Conservation (phyloP, 176 grass and related monocot species). For the Cymbopogon citratus region DNA sequence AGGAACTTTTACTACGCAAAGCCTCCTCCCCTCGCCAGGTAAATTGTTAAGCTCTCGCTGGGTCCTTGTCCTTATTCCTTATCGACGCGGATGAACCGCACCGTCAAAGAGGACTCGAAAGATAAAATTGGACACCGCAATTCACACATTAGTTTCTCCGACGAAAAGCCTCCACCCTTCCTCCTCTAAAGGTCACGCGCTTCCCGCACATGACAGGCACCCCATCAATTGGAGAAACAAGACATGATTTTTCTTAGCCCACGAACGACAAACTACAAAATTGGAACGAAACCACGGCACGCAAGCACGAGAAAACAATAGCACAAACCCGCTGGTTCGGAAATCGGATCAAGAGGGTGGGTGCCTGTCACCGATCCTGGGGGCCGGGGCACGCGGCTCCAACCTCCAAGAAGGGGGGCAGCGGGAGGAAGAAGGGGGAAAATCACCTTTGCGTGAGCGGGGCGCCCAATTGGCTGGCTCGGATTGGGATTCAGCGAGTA, state of each 20-base stretch:
- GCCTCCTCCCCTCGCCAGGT: neutral
- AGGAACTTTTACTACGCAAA: neutral
- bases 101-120: neutral
- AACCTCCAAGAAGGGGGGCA: neutral
- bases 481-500: constrained; percentile 12
- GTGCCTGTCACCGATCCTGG: neutral
- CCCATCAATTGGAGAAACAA: neutral
- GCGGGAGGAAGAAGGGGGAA: neutral
- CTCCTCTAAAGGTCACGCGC: neutral
- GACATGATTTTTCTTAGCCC: neutral
- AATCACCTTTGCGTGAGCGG: constrained; percentile 33
- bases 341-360: constrained; percentile 16
- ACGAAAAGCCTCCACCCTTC: neutral
- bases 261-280: neutral
- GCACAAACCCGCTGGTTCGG: neutral
- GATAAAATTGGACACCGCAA: neutral
- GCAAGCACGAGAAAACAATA: neutral
- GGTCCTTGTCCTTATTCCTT: neutral
- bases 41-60: neutral
- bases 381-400: neutral
- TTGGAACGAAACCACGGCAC: neutral
- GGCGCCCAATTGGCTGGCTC: constrained; percentile 23
- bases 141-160: neutral
- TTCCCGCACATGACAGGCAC: neutral
- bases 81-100: neutral